Conservation (phyloP, 352 stramenopile genomes). For the Globisporangium yorkense region DNA sequence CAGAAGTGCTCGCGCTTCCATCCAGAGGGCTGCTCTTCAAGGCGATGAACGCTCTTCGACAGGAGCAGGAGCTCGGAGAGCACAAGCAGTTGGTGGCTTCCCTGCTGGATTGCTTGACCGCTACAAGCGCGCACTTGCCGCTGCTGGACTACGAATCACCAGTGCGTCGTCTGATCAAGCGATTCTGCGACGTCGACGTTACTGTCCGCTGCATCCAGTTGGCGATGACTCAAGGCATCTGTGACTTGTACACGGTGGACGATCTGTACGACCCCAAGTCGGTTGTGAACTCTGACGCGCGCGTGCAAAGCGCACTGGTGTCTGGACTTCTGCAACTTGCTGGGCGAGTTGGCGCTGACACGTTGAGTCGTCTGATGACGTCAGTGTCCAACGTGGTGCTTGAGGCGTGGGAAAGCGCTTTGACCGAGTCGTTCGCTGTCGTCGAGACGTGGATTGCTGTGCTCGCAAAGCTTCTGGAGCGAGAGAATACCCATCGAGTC, state of each 20-base stretch:
- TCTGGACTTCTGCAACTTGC: constrained; percentile 1
- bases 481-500: neutral
- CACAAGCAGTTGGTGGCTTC: constrained; percentile 7
- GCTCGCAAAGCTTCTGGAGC: constrained; percentile 1
- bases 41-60: constrained; percentile 24
- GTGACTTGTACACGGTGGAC: constrained; percentile 18
- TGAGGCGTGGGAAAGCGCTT: neutral
- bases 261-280: constrained; percentile 11
- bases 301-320: constrained; percentile 6
- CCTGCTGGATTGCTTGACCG: constrained; percentile 6
- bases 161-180: constrained; percentile 11
- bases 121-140: constrained; percentile 5
- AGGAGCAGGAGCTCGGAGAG: constrained; percentile 10
- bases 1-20: constrained; percentile 29
- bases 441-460: constrained; percentile 10
- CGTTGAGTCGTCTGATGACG: neutral
- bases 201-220: constrained; percentile 25
- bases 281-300: neutral
- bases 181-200: constrained; percentile 11
- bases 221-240: constrained; percentile 17
- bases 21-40: constrained; percentile 23
- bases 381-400: constrained; percentile 2
- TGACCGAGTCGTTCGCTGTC: neutral
- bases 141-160: constrained; percentile 9
- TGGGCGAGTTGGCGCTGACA: constrained; percentile 1